A percentile compares a stretch with the other conserved stretches of the same genome.
These are phyloP conservation scores for Cystobasidium onofrii DNA, from an alignment of 768 basidiomycete species.

Conservation along the genomic window DNA sequence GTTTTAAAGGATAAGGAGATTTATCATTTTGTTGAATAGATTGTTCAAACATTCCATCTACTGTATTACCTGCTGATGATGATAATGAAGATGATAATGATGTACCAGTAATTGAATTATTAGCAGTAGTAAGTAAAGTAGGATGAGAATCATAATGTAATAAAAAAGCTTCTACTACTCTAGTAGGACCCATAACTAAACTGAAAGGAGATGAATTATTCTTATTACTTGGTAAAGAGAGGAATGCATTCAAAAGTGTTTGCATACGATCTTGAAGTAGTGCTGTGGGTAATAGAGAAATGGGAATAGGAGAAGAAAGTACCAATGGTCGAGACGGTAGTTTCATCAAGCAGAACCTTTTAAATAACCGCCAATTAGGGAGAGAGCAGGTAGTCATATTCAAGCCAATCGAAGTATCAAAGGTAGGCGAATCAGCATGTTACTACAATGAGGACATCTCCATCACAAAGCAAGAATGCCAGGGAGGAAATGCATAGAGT, in stretches of 20 bases:
- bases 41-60: conserved; percentile 9
- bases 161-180: conserved; percentile 27
- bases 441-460: too few relatives aligned
- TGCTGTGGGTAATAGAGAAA: conserved; percentile 21
- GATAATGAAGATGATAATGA: neutral
- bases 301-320: conserved; percentile 19
- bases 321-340: conserved; percentile 20
- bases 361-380: too few relatives aligned
- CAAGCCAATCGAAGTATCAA: too few relatives aligned
- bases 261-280: conserved; percentile 16
- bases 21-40: neutral
- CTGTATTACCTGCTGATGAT: neutral
- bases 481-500: too few relatives aligned
- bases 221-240: neutral
- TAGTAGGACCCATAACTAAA: conserved; percentile 25
- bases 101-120: neutral
- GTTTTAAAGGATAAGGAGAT: conserved; percentile 3
- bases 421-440: too few relatives aligned
- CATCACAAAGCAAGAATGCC: too few relatives aligned
- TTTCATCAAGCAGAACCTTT: conserved; percentile 28
- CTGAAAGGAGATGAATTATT: neutral
- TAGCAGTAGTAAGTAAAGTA: neutral
- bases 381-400: too few relatives aligned
- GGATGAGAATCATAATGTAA: conserved; percentile 24
- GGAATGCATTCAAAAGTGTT: neutral